These are phyloP conservation scores for Saccharomycopsis babjevae DNA, from an alignment of 805 yeast genomes.

Conservation along the genomic window DNA sequence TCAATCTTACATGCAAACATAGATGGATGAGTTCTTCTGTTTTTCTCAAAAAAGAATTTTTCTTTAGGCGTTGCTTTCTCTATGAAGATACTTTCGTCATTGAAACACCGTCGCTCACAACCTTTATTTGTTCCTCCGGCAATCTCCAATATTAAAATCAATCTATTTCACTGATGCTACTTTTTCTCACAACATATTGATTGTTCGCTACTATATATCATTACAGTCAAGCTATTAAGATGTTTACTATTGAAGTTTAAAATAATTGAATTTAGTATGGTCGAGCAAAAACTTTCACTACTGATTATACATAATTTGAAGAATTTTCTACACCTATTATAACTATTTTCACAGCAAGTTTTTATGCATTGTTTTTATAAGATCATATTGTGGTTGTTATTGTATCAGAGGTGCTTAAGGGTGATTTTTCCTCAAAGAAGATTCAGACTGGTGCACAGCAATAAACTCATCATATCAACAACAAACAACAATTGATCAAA, in stretches of 20 bases:
- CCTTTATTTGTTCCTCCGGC: not conserved
- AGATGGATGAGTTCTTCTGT: too few species aligned
- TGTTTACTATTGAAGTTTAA: too few species aligned
- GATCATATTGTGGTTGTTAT: not conserved
- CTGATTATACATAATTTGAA: not conserved
- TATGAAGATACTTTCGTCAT: not conserved
- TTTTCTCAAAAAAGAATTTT: too few species aligned
- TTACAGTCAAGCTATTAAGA: too few species aligned
- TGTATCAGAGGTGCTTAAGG: conserved; percentile 8
- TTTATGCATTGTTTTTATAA: too few species aligned
- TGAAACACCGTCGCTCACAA: not conserved
- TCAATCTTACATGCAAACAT: too few species aligned
- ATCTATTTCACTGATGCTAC: not conserved
- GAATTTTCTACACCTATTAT: too few species aligned
- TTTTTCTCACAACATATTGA: too few species aligned
- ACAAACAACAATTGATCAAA: not conserved
- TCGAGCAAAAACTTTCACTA: not conserved
- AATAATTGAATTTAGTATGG: not conserved
- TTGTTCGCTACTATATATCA: too few species aligned
- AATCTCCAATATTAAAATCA: too few species aligned
- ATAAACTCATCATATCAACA: conserved; percentile 6
- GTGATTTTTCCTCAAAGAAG: conserved; percentile 8
- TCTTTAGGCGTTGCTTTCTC: too few species aligned
- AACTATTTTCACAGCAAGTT: too few species aligned
- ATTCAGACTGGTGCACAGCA: conserved; percentile 10